phyloP scores from a whole-genome alignment of 2,329 filamentous ascomycete genomes.

The Colletotrichum sp. region DNA sequence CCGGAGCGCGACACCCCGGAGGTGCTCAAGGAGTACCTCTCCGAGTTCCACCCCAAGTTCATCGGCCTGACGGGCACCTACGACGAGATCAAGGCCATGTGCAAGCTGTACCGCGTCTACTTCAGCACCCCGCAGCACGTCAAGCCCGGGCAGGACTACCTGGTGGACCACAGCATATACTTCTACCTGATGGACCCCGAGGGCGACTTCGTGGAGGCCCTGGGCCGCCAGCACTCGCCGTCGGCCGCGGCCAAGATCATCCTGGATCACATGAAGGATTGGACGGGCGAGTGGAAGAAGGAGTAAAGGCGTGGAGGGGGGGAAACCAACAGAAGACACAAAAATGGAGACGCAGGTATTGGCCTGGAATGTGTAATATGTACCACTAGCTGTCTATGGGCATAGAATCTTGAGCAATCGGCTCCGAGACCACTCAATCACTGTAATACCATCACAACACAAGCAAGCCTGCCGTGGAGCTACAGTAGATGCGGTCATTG shows the following conservation, averaged over 20 bases:
- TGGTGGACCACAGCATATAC: conserved; percentile 99
- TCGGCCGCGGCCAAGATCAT: conserved; percentile 86
- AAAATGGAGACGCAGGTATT: neutral
- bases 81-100: conserved; percentile 90
- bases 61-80: conserved; percentile 92
- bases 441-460: conserved; percentile 10
- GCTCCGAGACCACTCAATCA: conserved; percentile 18
- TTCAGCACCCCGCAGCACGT: conserved; percentile 91
- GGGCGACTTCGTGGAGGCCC: conserved; percentile 96
- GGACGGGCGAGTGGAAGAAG: conserved; percentile 35
- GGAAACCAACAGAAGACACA: neutral
- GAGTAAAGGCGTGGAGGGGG: neutral
- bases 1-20: conserved; percentile 87
- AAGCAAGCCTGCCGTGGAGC: too few species aligned
- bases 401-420: conserved; percentile 12
- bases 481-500: too few species aligned
- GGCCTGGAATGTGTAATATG: conserved; percentile 13
- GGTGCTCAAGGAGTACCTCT: conserved; percentile 83
- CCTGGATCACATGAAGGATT: conserved; percentile 78
- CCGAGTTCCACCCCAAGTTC: conserved; percentile 87
- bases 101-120: conserved; percentile 96
- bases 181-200: conserved; percentile 99
- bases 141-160: conserved; percentile 91
- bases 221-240: conserved; percentile 92
- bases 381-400: conserved; percentile 14